These are phyloP conservation scores for Pachysolen tannophilus DNA, from an alignment of 805 yeast genomes.

Conservation along the genomic window DNA sequence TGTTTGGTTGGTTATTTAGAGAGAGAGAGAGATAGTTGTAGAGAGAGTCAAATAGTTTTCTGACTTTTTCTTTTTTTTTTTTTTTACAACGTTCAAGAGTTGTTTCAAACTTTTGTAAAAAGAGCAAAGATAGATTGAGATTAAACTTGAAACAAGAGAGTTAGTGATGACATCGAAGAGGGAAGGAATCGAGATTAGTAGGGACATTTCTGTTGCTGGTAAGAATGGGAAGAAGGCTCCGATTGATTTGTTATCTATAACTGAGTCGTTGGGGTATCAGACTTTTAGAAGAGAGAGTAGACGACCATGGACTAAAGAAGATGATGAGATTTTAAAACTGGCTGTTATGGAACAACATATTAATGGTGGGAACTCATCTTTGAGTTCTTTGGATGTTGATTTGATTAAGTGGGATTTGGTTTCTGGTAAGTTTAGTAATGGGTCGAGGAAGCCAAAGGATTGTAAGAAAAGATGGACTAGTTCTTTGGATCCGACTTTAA, in stretches of 20 bases:
- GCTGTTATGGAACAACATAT: conserved; percentile 28
- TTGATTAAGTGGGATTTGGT: conserved; percentile 56
- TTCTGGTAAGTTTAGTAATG: conserved; percentile 32
- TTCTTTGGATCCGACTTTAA: conserved; percentile 73
- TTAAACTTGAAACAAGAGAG: too few relatives aligned
- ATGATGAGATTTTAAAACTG: conserved; percentile 49
- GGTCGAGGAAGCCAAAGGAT: conserved; percentile 63
- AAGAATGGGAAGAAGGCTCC: too few relatives aligned
- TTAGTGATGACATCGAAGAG: too few relatives aligned
- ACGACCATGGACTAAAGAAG: conserved; percentile 69
- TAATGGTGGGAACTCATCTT: conserved; percentile 13
- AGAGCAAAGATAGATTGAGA: too few relatives aligned
- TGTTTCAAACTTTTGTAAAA: too few relatives aligned
- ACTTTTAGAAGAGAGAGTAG: conserved; percentile 58
- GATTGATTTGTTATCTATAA: conserved; percentile 48
- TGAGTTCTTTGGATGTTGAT: conserved; percentile 27
- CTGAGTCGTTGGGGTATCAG: conserved; percentile 68
- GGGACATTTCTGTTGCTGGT: too few relatives aligned
- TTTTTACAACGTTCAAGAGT: too few relatives aligned
- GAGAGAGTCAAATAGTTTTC: too few relatives aligned
- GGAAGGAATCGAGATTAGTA: too few relatives aligned
- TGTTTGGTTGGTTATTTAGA: too few relatives aligned
- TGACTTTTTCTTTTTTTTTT: too few relatives aligned
- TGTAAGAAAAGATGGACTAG: conserved; percentile 84
- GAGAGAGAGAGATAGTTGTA: too few relatives aligned